Percentiles rank a stretch among this genome's conserved stretches.
Evolutionary conservation across 208 protist species (phyloP).

Genomic region (Leishmania mexicana): DNA sequence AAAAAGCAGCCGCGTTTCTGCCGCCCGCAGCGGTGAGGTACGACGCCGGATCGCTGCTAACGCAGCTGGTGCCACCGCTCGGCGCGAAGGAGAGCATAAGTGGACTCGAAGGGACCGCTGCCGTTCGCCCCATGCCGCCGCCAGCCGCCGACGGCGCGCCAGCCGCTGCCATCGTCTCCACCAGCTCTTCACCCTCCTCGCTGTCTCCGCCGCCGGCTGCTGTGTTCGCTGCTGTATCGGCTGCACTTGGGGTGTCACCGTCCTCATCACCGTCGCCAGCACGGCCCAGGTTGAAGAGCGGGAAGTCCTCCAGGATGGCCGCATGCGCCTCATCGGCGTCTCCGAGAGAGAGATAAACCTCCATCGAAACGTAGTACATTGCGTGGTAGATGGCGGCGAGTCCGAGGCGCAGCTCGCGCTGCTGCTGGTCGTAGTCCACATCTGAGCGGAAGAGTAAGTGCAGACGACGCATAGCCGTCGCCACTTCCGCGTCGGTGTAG

Average conservation of each 20-base stretch:
- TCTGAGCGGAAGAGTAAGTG: conserved; percentile 49
- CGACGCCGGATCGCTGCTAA: background rate
- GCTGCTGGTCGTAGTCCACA: conserved; percentile 48
- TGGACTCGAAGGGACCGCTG: too few species aligned
- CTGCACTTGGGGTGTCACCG: background rate
- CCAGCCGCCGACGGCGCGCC: background rate
- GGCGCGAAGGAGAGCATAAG: background rate
- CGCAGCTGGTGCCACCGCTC: background rate
- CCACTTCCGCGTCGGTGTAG: conserved; percentile 43
- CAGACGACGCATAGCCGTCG: conserved; percentile 37
- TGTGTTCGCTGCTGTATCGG: background rate
- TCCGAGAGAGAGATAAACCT: conserved; percentile 59
- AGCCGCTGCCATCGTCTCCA: background rate
- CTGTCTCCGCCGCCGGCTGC: background rate
- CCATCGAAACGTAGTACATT: conserved; percentile 63
- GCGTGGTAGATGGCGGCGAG: conserved; percentile 45
- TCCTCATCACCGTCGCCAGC: background rate
- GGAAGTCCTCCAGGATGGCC: conserved; percentile 12
- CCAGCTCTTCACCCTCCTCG: background rate
- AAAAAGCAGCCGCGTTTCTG: background rate
- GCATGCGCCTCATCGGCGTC: conserved; percentile 35
- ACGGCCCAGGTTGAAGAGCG: conserved; percentile 14
- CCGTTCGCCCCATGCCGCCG: background rate
- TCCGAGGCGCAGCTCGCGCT: conserved; percentile 32
- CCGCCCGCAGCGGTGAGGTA: background rate